These are phyloP conservation scores for Clonostachys rosea DNA, from an alignment of 2,329 filamentous ascomycete genomes.

Conservation along the genomic window DNA sequence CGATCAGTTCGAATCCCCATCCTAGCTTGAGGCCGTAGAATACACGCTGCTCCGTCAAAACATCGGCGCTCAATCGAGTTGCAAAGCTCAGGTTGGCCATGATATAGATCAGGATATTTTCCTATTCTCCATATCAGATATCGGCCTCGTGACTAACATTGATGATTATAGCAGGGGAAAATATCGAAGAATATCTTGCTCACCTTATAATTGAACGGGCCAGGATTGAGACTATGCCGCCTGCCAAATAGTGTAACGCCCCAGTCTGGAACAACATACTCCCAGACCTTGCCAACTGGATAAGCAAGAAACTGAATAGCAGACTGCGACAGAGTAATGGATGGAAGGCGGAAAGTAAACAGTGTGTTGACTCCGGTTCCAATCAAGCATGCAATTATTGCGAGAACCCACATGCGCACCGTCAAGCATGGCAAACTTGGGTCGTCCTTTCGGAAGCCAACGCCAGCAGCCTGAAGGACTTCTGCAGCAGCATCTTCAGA, in stretches of 20 bases:
- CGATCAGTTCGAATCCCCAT: too few species aligned
- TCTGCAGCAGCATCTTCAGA: too few species aligned
- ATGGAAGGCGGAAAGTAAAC: conserved; percentile 47
- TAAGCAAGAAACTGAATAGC: conserved; percentile 50
- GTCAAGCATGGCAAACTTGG: conserved; percentile 41
- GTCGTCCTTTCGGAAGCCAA: conserved; percentile 32
- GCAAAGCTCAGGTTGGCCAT: conserved; percentile 42
- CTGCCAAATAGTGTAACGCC: conserved; percentile 30
- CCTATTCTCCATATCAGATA: conserved; percentile 29
- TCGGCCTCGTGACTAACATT: too few species aligned
- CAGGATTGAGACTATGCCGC: conserved; percentile 43
- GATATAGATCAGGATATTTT: conserved; percentile 55
- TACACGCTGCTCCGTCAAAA: too few species aligned
- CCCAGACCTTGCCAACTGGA: conserved; percentile 30
- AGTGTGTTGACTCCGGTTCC: conserved; percentile 47
- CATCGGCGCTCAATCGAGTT: too few species aligned
- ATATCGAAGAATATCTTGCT: too few species aligned
- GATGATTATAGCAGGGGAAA: too few species aligned
- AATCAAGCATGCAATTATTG: conserved; percentile 26
- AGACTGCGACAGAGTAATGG: conserved; percentile 42
- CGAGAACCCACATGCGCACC: conserved; percentile 43
- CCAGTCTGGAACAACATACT: conserved; percentile 17
- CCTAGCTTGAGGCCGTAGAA: too few species aligned
- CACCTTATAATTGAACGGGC: conserved; percentile 37
- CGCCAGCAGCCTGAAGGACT: too few species aligned